A percentile compares a stretch with the other conserved stretches of the same genome.
Conservation (phyloP, 2,329 filamentous ascomycete species). For the Epichloe coenophiala region DNA sequence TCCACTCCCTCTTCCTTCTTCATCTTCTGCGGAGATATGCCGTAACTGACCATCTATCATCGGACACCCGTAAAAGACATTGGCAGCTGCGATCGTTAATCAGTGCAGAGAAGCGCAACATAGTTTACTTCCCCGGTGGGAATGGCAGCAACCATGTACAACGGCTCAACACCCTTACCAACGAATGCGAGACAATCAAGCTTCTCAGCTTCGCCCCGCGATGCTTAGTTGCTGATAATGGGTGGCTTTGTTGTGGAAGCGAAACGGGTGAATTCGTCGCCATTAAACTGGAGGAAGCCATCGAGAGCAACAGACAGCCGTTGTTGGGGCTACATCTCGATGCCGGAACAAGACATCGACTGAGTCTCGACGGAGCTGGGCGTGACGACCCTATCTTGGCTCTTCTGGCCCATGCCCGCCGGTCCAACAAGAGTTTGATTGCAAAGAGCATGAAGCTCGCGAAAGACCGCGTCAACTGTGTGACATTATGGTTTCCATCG, state of each 20-base stretch:
- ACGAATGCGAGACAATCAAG: slow-evolving; percentile 60
- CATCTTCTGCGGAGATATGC: not conserved
- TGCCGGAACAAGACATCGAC: slow-evolving; percentile 10
- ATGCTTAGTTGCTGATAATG: slow-evolving; percentile 74
- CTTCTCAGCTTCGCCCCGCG: slow-evolving; percentile 61
- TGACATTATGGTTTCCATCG: slow-evolving; percentile 50
- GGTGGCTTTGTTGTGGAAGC: slow-evolving; percentile 85
- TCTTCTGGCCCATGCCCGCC: slow-evolving; percentile 24
- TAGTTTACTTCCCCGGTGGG: slow-evolving; percentile 75
- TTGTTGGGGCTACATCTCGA: slow-evolving; percentile 11
- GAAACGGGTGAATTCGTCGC: slow-evolving; percentile 79
- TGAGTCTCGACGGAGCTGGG: slow-evolving; percentile 21
- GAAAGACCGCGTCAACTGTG: slow-evolving; percentile 50
- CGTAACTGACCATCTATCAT: not conserved
- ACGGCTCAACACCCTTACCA: slow-evolving; percentile 53
- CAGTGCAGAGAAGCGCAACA: slow-evolving; percentile 61
- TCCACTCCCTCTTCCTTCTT: not conserved
- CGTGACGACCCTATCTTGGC: slow-evolving; percentile 20
- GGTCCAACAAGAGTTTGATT: slow-evolving; percentile 30
- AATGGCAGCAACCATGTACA: slow-evolving; percentile 52
- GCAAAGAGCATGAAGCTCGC: slow-evolving; percentile 42
- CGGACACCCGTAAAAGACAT: slow-evolving; percentile 38
- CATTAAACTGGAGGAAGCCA: slow-evolving; percentile 44
- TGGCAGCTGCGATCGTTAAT: slow-evolving; percentile 87
- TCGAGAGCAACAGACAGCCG: slow-evolving; percentile 15